Evolutionary conservation across 1,139 yeast genomes (phyloP), one percentile per base, ranked within the genome.

Genomic region (Yamadazyma sp.): DNA sequence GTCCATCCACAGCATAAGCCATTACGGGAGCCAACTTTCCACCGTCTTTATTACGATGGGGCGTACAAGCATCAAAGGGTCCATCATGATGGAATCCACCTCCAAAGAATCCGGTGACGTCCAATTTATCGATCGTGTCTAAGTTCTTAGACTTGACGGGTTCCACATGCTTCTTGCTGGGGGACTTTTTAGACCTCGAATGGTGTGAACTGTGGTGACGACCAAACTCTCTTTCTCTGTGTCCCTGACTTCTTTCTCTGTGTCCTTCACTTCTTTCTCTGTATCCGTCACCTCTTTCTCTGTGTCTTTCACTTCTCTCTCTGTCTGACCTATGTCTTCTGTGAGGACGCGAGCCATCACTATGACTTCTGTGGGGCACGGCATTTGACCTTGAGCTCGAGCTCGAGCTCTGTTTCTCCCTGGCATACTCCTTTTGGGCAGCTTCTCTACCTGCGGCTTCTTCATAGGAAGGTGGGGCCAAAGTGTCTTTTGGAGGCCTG

Each of bases 31-130:
- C 96, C 31, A 79, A 81, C 58, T 81, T 83, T 20, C 68, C 69
- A 22, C 68, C 69, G 58, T 85, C 78, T 64, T 86, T 87, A 66
- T 92, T 92, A 61, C 98, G 82, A 62, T 87, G 96, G 5, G 98
- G 98, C 5, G 95, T 86, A 63, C 98, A 91, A 2, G 98, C 98
- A 62, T 92, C 98, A 61, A 92, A 92, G 14, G 98, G 98, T 11
- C 98, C 98, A 63, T 92, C 98, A 61, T 92, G 98, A 62, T 92
- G 98, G 74, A 92, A 92, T 1, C 92, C 87, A 32, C 87, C 83
- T n/a, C 97, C 97, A 59, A 87, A 91, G 49, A 92, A 75, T 1
- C 96, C 98, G 6, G 98, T 89, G 28, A 91, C 98, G 60, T 92
- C 98, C 51, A 92, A 73, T 62, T 86, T 87, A 66, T 92, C 98